Evolutionary conservation across 2,329 filamentous ascomycete genomes (phyloP).

Genomic region (Fonsecaea pugnacius): DNA sequence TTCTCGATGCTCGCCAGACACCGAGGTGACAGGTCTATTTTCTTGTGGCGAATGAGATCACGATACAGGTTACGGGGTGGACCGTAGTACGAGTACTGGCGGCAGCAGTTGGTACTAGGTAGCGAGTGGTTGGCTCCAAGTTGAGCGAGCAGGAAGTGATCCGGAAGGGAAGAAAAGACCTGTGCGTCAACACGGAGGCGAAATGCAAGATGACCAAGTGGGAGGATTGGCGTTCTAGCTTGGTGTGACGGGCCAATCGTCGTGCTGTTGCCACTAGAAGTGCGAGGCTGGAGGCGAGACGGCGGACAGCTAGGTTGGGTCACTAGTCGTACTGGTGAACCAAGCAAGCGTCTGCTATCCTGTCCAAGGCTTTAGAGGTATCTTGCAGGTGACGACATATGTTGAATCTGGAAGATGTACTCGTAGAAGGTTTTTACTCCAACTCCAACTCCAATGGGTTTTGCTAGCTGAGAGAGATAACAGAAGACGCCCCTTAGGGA

Average conservation of each 20-base stretch:
- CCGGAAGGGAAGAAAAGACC: slow-evolving; percentile 1
- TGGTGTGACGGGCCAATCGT: slow-evolving; percentile 1
- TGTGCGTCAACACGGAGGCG: slow-evolving; percentile 1
- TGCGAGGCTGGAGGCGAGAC: slow-evolving; percentile 17
- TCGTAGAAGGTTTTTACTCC: no score
- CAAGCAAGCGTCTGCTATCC: neutral
- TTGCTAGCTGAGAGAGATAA: neutral
- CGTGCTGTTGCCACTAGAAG: neutral
- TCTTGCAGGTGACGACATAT: neutral
- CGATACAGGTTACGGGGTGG: neutral
- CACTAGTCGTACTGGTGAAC: neutral
- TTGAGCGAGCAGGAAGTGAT: neutral
- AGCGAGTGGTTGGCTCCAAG: slow-evolving; percentile 3
- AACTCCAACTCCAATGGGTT: neutral
- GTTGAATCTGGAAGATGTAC: no score
- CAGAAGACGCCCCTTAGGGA: no score
- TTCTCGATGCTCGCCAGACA: neutral
- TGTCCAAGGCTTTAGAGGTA: neutral
- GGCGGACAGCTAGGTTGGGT: neutral
- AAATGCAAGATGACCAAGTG: neutral
- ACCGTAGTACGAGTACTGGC: neutral
- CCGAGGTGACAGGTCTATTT: slow-evolving; percentile 1
- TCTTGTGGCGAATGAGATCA: neutral
- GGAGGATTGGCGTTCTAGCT: neutral
- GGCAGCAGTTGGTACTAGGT: neutral